Evolutionary conservation across 352 stramenopile species (phyloP), one percentile per base, ranked within the genome.

Genomic region (Phytophthora agathidicida): DNA sequence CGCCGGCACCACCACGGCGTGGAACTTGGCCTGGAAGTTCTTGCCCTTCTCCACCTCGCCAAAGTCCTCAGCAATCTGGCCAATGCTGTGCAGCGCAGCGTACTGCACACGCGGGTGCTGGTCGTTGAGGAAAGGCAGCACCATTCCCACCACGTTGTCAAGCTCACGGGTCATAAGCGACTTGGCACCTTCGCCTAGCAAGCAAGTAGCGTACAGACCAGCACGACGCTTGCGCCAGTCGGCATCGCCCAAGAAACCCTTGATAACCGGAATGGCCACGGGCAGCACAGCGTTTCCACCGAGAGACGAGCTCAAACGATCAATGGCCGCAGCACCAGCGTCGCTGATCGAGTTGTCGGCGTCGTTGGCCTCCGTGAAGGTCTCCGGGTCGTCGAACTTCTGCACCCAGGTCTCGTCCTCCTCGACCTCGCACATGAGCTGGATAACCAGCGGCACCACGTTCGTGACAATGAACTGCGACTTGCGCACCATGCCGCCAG

Each of bases 1-100:
- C 22, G 79, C 75, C 19, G 86, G 86, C 20, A 96, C 48, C 17
- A 94, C 68, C 8, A 72, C 53, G 4, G 54, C 35, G 69, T 93
- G 81, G 74, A 86, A 94, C 47, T 84, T 88, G 23, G 83, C 81
- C 62, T 94, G 84, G 52, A 96, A 96, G 72, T 96, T 96, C 77
- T 91, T 93, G 54, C 80, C 78, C 62, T 88, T 86, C n/a, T 85
- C 81, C 2, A 94, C 82, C 42, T 93, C 75, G 27, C 83, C 82
- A 44, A 94, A 94, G 68, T 94, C 86, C 43, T 94, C 77, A 9
- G 85, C 83, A 23, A 93, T 67, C 59, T 96, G 86, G 13, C 86
- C 86, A 52, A 96, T 68, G 47, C 86, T 93, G 71, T 93, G 85
- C 6, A 96, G 67, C 23, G 85, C 80, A 13, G 86, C 76, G 77